Evolutionary conservation across 2,329 filamentous ascomycete species (phyloP), one percentile per base, ranked within the genome.

Genomic region (Fusarium pininemorale): DNA sequence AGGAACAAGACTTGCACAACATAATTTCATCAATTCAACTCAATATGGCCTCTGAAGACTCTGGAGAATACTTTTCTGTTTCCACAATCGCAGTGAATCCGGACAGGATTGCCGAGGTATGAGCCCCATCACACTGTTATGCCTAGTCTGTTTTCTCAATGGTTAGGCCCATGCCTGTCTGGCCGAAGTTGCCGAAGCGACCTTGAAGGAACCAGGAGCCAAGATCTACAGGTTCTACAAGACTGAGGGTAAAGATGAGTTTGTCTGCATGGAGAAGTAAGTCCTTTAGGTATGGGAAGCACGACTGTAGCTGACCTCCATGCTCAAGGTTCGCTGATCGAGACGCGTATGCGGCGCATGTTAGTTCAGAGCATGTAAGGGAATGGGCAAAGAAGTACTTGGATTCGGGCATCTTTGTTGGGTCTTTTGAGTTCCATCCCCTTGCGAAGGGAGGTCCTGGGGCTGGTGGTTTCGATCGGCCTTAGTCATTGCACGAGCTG

Each of bases 191-290:
- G 64, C 66, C n/a, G 48, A 69, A 30, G 42, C 66, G 4, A 69
- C 66, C 0, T 4, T 63, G 1, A 69, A 56, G 13, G 66, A 69
- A 13, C 37, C 45, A 3, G 64, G 64, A 0, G 66, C 66, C 20
- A 69, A 63, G 22, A 63, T 69, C 10, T 69, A 69, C 26, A 69
- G 66, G 5, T 69, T 69, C 26, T 69, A 63, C 20, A 69, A 69
- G 16, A 63, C 64, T 2, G 66, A 69, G 22, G 56, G 48, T 1
- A 55, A 69, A 16, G 38, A 69, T 6, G 64, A 69, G 12, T 69
- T 63, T 1, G 64, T 69, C 3, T 69, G 48, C 20, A 51, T 69
- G 20, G 66, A 69, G 7, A 69, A 69, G 66, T 38, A 44, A 35
- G 55, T n/a, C 3, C 14, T 39, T n/a, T 4, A 4, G 5, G 5